phyloP scores from a whole-genome alignment of 176 grass and related monocot genomes.

The Oryza meyeriana region DNA sequence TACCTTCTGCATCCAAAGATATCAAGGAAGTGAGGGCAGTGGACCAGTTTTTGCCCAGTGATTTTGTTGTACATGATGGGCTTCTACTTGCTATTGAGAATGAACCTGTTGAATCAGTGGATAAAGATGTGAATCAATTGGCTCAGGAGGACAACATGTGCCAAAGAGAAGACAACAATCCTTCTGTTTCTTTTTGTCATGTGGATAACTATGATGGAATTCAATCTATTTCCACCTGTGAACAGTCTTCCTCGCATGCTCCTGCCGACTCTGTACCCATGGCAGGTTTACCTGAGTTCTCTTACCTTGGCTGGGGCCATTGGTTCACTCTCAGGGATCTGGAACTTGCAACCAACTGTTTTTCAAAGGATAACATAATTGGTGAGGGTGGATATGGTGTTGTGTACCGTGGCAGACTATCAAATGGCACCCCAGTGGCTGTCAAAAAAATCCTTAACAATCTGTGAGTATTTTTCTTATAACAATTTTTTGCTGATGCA shows the following conservation, averaged over 20 bases:
- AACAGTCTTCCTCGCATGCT: slow-evolving; percentile 40
- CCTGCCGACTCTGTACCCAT: slow-evolving; percentile 47
- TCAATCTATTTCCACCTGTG: slow-evolving; percentile 43
- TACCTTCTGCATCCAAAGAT: slow-evolving; percentile 80
- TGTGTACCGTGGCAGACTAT: slow-evolving; percentile 79
- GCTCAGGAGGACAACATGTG: slow-evolving; percentile 46
- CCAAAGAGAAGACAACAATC: slow-evolving; percentile 52
- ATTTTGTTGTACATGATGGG: slow-evolving; percentile 58
- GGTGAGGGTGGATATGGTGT: slow-evolving; percentile 92
- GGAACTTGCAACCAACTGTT: slow-evolving; percentile 71
- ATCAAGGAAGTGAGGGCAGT: slow-evolving; percentile 77
- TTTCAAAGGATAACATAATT: slow-evolving; percentile 91
- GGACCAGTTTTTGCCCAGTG: slow-evolving; percentile 48
- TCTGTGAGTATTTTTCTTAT: slow-evolving; percentile 53
- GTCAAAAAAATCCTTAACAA: slow-evolving; percentile 96
- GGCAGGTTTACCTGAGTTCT: slow-evolving; percentile 73
- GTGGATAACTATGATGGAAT: slow-evolving; percentile 38
- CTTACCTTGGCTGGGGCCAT: slow-evolving; percentile 93
- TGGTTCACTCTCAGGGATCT: slow-evolving; percentile 96
- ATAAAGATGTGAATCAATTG: slow-evolving; percentile 56
- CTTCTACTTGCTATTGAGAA: slow-evolving; percentile 58
- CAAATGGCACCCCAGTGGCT: slow-evolving; percentile 79
- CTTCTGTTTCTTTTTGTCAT: slow-evolving; percentile 43
- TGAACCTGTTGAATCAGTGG: slow-evolving; percentile 40
- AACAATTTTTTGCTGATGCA: not conserved